Conservation (phyloP, 2,329 filamentous ascomycete species). For the Scedosporium boydii region DNA sequence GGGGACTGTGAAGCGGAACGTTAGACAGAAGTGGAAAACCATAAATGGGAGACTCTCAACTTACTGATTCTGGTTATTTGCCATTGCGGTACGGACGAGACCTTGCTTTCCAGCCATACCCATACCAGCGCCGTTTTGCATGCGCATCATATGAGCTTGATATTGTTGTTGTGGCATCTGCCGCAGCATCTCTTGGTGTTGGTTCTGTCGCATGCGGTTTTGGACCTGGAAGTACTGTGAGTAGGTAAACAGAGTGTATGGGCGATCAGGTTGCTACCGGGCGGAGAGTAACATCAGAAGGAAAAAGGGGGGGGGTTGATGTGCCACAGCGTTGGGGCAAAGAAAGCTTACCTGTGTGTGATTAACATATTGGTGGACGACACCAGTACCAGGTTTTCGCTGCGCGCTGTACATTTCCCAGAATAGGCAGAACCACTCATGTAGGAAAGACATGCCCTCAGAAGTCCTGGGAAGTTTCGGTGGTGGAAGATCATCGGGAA, state of each 20-base stretch:
- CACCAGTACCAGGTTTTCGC: constrained; percentile 55
- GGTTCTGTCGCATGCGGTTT: constrained; percentile 63
- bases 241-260: not conserved
- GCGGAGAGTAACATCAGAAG: constrained; percentile 8
- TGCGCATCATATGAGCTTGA: constrained; percentile 58
- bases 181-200: constrained; percentile 69
- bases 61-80: constrained; percentile 67
- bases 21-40: constrained; percentile 7
- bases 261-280: not conserved
- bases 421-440: constrained; percentile 95
- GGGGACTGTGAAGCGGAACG: constrained; percentile 36
- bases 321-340: constrained; percentile 14
- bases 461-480: constrained; percentile 57
- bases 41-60: constrained; percentile 18
- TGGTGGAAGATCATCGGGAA: constrained; percentile 70
- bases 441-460: constrained; percentile 74
- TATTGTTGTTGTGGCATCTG: constrained; percentile 52
- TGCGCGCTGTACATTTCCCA: constrained; percentile 92
- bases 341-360: constrained; percentile 63
- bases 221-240: constrained; percentile 39
- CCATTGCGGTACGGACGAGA: constrained; percentile 66
- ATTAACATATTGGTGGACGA: constrained; percentile 65
- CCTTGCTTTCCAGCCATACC: constrained; percentile 48
- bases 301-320: not conserved
- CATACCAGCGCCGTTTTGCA: constrained; percentile 49